These are phyloP conservation scores for Apiotrichum sp. DNA, from an alignment of 1,284 basidiomycete species.

Conservation along the genomic window DNA sequence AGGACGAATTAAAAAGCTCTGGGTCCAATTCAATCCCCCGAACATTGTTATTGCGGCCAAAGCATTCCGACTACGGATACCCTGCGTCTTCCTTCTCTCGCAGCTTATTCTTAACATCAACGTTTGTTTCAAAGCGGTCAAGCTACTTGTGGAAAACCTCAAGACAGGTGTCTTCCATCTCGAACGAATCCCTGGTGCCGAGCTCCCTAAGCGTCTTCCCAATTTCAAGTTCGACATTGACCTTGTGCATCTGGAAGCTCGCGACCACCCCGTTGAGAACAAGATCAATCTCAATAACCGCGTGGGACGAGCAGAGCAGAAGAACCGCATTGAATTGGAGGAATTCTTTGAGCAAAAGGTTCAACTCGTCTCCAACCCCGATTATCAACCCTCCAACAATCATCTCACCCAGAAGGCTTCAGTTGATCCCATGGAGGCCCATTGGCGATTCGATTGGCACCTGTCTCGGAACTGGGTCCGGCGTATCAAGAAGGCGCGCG, in stretches of 20 bases:
- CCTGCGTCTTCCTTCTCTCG: conserved; percentile 68
- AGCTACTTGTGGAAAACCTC: conserved; percentile 54
- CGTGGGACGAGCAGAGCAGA: conserved; percentile 68
- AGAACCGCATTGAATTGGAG: conserved; percentile 68
- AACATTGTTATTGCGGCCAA: conserved; percentile 50
- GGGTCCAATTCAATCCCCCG: conserved; percentile 45
- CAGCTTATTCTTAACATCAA: conserved; percentile 64
- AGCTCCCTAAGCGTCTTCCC: conserved; percentile 67
- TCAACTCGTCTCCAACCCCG: conserved; percentile 51
- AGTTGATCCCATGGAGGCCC: conserved; percentile 66
- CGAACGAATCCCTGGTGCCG: conserved; percentile 55
- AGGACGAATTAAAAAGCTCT: conserved; percentile 58
- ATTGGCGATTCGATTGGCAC: conserved; percentile 62
- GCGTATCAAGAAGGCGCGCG: conserved; percentile 48
- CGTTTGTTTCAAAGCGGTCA: conserved; percentile 61
- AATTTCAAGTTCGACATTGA: conserved; percentile 59
- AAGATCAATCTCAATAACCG: conserved; percentile 71
- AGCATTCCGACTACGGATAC: conserved; percentile 67
- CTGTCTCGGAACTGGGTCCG: conserved; percentile 75
- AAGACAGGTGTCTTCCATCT: conserved; percentile 21
- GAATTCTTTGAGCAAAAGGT: conserved; percentile 72
- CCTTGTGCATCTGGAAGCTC: conserved; percentile 66
- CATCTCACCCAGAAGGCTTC: conserved; percentile 44
- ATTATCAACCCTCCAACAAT: conserved; percentile 10
- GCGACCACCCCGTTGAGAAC: conserved; percentile 82